phyloP scores from a whole-genome alignment of 441 rosid species.

The Jatropha podagrica region DNA sequence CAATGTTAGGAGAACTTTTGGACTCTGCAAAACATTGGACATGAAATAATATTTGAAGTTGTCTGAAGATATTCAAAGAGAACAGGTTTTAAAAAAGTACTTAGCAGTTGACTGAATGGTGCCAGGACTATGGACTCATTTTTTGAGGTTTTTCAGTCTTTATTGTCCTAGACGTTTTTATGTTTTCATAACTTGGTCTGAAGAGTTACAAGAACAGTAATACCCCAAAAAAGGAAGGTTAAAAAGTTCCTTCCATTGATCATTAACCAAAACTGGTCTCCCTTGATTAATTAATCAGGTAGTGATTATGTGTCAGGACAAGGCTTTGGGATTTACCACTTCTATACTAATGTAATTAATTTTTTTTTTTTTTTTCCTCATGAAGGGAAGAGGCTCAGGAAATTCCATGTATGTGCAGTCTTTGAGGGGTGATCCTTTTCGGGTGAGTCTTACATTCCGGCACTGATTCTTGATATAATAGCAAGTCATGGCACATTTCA shows the following conservation, averaged over 20 bases:
- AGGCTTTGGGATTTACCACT: neutral
- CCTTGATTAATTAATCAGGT: neutral
- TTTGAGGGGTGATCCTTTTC: slow-evolving; percentile 89
- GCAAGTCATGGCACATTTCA: too few relatives aligned
- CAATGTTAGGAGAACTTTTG: neutral
- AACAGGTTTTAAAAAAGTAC: neutral
- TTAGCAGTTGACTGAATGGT: neutral
- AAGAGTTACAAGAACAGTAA: too few relatives aligned
- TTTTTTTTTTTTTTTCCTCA: slow-evolving; percentile 15
- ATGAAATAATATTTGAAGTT: neutral
- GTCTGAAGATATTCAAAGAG: neutral
- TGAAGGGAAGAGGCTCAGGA: slow-evolving; percentile 67
- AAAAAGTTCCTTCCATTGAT: neutral
- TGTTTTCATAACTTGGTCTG: neutral
- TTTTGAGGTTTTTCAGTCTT: neutral
- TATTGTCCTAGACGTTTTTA: neutral
- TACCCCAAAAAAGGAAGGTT: neutral
- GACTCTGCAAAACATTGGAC: neutral
- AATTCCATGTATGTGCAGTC: slow-evolving; percentile 92
- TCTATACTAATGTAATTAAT: neutral
- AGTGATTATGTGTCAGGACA: neutral
- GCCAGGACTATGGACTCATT: neutral
- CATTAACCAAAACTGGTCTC: neutral
- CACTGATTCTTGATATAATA: neutral
- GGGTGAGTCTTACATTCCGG: slow-evolving; percentile 50